A percentile compares a stretch with the other conserved stretches of the same genome.
Evolutionary conservation across 2,329 filamentous ascomycete genomes (phyloP).

Genomic region (Fonsecaea nubica): DNA sequence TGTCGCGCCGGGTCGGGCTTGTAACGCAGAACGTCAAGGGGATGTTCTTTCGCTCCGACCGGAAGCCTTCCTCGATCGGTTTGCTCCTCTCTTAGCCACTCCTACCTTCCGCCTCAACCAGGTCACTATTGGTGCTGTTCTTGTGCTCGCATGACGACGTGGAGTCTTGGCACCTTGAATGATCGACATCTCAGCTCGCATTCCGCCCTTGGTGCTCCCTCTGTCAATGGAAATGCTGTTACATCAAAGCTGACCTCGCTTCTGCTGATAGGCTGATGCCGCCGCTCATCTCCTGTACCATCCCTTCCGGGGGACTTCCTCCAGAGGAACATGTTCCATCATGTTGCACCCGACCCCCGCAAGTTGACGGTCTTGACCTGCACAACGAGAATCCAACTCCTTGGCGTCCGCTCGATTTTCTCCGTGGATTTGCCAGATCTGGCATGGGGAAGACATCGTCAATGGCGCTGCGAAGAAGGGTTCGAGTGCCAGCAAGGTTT

Average conservation of each 20-base stretch:
- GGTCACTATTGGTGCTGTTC: neutral
- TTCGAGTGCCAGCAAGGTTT: conserved; percentile 9
- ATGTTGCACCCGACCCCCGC: conserved; percentile 18
- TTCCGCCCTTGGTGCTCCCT: neutral
- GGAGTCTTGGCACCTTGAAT: neutral
- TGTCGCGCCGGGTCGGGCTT: neutral
- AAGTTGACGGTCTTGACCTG: conserved; percentile 10
- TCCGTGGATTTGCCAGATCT: conserved; percentile 9
- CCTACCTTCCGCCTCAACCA: neutral
- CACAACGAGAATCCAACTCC: conserved; percentile 15
- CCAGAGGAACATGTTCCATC: neutral
- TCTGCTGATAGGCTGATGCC: neutral
- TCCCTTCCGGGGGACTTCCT: neutral
- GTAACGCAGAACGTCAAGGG: neutral
- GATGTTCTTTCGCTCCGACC: neutral
- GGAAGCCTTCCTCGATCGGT: neutral
- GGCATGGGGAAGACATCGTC: neutral
- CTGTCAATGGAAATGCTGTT: conserved; percentile 8
- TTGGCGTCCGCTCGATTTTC: conserved; percentile 13
- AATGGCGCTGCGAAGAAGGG: conserved; percentile 8
- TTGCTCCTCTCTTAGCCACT: neutral
- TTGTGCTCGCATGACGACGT: neutral
- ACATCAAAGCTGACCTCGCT: conserved; percentile 7
- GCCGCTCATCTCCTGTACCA: neutral
- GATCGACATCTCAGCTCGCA: neutral